Conservation (phyloP, 2,329 filamentous ascomycete genomes). For the Colletotrichum lini region DNA sequence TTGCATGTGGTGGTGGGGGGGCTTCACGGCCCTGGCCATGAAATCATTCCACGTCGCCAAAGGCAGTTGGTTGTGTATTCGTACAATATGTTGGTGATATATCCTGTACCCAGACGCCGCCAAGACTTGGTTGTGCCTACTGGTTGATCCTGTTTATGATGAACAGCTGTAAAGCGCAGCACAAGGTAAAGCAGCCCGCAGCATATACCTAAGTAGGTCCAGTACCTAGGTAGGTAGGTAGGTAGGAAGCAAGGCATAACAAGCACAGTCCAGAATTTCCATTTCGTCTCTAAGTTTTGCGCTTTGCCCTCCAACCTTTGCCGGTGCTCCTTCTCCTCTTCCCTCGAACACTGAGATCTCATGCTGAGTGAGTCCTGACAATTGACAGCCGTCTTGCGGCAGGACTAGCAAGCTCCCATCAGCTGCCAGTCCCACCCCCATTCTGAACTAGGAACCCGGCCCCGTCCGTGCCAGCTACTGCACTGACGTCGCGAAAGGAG, state of each 20-base stretch:
- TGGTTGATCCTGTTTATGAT: not conserved
- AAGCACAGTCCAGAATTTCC: not conserved
- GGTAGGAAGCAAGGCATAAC: not conserved
- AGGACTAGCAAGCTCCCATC: conserved; percentile 14
- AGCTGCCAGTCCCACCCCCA: conserved; percentile 8
- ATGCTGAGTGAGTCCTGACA: too few species aligned
- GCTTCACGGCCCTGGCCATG: conserved; percentile 32
- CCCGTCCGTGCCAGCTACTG: conserved; percentile 32
- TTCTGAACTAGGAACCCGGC: not conserved
- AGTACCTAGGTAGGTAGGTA: too few species aligned
- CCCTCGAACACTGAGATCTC: too few species aligned
- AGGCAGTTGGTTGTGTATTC: not conserved
- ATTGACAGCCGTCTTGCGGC: not conserved
- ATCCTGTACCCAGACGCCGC: not conserved
- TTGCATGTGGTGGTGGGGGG: conserved; percentile 35
- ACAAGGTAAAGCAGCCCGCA: not conserved
- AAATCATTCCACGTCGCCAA: conserved; percentile 33
- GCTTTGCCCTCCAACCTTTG: not conserved
- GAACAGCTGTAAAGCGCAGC: not conserved
- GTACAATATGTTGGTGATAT: too few species aligned
- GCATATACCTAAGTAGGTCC: too few species aligned
- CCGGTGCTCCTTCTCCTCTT: not conserved
- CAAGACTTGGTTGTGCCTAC: not conserved
- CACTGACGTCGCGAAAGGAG: conserved; percentile 23
- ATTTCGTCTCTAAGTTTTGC: not conserved